A percentile compares a stretch with the other conserved stretches of the same genome.
Conservation (phyloP, 257 asterid species). For the Nicotiana otophora region DNA sequence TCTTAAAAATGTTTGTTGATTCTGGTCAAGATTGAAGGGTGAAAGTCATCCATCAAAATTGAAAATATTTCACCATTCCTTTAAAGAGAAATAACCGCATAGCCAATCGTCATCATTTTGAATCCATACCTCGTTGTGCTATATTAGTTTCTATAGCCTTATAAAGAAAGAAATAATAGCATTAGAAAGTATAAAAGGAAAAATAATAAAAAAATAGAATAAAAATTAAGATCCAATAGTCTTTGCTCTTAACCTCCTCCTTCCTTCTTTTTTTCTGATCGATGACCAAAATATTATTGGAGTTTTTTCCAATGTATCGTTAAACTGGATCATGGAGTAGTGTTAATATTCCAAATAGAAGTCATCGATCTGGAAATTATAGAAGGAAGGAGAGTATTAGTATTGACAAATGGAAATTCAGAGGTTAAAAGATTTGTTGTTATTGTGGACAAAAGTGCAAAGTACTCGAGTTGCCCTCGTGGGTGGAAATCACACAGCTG, state of each 20-base stretch:
- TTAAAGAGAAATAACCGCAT: not conserved
- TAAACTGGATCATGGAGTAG: not conserved
- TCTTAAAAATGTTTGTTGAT: not conserved
- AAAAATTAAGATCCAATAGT: not conserved
- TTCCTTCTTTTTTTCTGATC: constrained; percentile 17
- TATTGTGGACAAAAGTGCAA: constrained; percentile 20
- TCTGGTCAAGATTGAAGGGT: constrained; percentile 1
- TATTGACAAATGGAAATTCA: constrained; percentile 30
- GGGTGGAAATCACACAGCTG: constrained; percentile 53
- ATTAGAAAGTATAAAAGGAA: not conserved
- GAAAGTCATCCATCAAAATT: not conserved
- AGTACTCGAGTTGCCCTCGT: constrained; percentile 31
- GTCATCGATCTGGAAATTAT: constrained; percentile 22
- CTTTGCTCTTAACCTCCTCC: constrained; percentile 10
- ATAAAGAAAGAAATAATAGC: not conserved
- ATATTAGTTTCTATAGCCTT: not conserved
- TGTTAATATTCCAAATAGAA: not conserved
- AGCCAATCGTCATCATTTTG: not conserved
- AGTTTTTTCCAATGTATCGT: not conserved
- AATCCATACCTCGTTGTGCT: not conserved
- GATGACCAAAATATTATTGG: constrained; percentile 16
- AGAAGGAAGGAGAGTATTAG: constrained; percentile 11
- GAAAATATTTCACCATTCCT: not conserved
- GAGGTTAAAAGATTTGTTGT: constrained; percentile 23
- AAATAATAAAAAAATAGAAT: not conserved